Base-by-base conservation (phyloP, 805 yeast genomes). In the Pachysolen tannophilus region DNA sequence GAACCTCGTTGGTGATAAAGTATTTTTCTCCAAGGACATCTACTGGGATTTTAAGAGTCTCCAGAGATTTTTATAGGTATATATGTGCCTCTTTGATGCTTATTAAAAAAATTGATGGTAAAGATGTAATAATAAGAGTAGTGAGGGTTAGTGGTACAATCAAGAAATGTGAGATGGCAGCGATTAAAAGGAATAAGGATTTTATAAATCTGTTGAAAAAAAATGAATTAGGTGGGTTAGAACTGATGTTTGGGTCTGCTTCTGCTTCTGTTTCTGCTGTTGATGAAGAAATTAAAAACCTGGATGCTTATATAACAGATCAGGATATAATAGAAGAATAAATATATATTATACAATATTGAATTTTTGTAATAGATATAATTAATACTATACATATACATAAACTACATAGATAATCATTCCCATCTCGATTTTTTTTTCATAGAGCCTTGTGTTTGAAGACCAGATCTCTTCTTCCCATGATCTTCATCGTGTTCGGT, bases 121-220 rank as follows among this genome's bases (percentile, higher is more conserved):
- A 50, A 20, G 57, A 59, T 6, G 70, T 76, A 4, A 67, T 81
- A 8, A 54, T 87, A 11, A 65, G 78, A 36, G 78, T 83, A 20
- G 58, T 71, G 4, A 82, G 80, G 38, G 75, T 84, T 0, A 79
- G 94, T 49, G 97, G 96, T 0, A 86, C 96, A 0, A 87, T 88
- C 21, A 79, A 78, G 51, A 85, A 84, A 50, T 74, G 94, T 43
- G 94, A 88, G 51, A 70, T 76, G 43, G 72, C 65, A 39, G 80
- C 87, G 0, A 75, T 84, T 20, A 54, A 66, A 37, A 63, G 74
- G 49, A 62, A 66, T 34, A 56, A 61, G 28, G 42, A 57, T 29
- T 58, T 70, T 49, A 43, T 55, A 5, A 14, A 23, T 23, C 13
- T 23, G 26, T 23, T 23, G 75, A 53, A 48, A 61, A 56, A 40